These are phyloP conservation scores for Amborella trichopoda DNA, from an alignment of 164 flowering plant genomes.

Conservation along the genomic window DNA sequence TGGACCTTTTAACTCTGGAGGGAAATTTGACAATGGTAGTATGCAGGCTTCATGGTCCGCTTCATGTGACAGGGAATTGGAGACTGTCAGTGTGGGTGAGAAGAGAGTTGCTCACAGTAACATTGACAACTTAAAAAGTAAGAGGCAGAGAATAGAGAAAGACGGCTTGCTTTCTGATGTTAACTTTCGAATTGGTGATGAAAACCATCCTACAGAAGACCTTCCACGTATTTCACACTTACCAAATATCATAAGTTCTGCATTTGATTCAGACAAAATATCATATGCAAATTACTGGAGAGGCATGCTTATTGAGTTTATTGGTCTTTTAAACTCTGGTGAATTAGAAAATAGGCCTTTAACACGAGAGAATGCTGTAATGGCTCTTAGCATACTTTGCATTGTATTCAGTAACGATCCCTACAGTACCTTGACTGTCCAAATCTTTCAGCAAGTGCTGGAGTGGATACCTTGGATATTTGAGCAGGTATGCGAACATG, in stretches of 20 bases:
- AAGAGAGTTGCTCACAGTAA: constrained; percentile 42
- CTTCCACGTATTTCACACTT: too few species aligned
- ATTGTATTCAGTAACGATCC: constrained; percentile 51
- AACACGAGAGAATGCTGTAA: constrained; percentile 40
- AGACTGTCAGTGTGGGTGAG: constrained; percentile 29
- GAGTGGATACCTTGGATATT: constrained; percentile 74
- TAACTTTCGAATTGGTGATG: constrained; percentile 10
- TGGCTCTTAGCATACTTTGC: constrained; percentile 76
- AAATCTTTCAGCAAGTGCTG: constrained; percentile 37
- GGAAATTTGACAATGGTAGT: constrained; percentile 7
- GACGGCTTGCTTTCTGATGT: constrained; percentile 12
- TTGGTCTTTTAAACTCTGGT: constrained; percentile 43
- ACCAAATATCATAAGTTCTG: too few species aligned
- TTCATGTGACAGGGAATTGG: constrained; percentile 13
- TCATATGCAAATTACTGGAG: constrained; percentile 34
- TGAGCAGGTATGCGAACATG: constrained; percentile 46
- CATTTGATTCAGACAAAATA: too few species aligned
- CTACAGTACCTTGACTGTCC: constrained; percentile 20
- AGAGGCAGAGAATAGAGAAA: constrained; percentile 53
- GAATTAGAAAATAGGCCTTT: constrained; percentile 12
- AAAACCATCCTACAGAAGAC: too few species aligned
- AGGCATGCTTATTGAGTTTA: constrained; percentile 27
- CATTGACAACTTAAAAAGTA: constrained; percentile 19
- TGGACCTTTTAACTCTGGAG: constrained; percentile 44
- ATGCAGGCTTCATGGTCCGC: constrained; percentile 3